phyloP scores from a whole-genome alignment of 768 basidiomycete genomes.

The Auricularia sp. region DNA sequence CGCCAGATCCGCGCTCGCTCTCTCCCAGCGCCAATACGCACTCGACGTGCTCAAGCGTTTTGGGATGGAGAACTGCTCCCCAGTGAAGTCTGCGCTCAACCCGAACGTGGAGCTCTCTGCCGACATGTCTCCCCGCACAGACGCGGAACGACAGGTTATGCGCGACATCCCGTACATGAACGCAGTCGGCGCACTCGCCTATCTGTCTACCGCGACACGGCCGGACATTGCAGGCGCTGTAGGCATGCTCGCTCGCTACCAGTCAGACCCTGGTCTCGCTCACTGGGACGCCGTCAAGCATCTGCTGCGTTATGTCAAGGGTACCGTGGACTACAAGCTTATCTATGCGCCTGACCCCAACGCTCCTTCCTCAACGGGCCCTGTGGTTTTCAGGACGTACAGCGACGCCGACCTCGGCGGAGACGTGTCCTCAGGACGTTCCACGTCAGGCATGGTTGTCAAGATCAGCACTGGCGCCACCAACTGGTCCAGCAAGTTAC shows the following conservation, averaged over 20 bases:
- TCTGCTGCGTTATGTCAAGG: constrained; percentile 27
- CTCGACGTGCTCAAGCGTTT: not conserved
- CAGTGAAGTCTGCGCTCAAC: not conserved
- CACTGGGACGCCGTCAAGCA: constrained; percentile 31
- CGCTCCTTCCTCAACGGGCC: constrained; percentile 4
- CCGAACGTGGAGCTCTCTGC: constrained; percentile 3
- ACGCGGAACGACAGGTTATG: not conserved
- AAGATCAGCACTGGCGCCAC: constrained; percentile 26
- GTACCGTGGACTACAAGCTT: constrained; percentile 16
- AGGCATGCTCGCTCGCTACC: constrained; percentile 20
- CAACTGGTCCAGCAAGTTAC: constrained; percentile 28
- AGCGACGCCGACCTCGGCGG: constrained; percentile 24
- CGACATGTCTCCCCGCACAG: constrained; percentile 3
- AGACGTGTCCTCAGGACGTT: constrained; percentile 17
- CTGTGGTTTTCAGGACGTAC: constrained; percentile 12
- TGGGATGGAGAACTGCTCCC: not conserved
- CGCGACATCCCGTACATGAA: constrained; percentile 17
- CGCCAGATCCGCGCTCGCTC: not conserved
- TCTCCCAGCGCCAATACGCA: constrained; percentile 2
- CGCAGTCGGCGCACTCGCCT: constrained; percentile 22
- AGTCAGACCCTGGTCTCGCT: constrained; percentile 16
- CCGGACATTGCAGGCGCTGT: constrained; percentile 28
- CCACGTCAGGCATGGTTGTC: constrained; percentile 28
- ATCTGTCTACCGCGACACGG: constrained; percentile 21
- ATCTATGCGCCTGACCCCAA: not conserved